Conservation (phyloP, 2,329 filamentous ascomycete species). For the Intubia oerlemansii region DNA sequence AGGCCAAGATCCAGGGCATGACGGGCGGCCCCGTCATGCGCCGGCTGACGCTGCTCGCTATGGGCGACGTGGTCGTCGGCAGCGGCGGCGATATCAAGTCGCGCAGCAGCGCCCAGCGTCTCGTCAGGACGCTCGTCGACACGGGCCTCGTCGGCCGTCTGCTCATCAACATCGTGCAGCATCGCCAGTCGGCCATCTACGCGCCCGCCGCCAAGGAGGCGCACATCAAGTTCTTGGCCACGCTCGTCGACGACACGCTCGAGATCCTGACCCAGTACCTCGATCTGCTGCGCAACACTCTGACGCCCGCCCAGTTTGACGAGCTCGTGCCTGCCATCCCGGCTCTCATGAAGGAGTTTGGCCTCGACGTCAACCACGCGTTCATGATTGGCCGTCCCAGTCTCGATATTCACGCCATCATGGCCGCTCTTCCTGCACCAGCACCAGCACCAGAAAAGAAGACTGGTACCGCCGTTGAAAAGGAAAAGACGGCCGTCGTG, state of each 20-base stretch:
- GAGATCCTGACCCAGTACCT: conserved; percentile 72
- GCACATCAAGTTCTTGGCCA: conserved; percentile 82
- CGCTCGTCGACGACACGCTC: conserved; percentile 81
- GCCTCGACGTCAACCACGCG: conserved; percentile 58
- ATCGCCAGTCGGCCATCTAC: conserved; percentile 71
- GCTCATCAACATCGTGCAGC: conserved; percentile 77
- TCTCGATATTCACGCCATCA: conserved; percentile 32
- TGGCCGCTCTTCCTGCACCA: conserved; percentile 13
- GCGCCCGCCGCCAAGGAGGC: conserved; percentile 47
- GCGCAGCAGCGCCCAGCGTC: conserved; percentile 52
- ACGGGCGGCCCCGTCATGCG: conserved; percentile 65
- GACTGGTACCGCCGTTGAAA: not conserved
- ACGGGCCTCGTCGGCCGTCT: conserved; percentile 61
- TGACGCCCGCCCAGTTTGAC: conserved; percentile 59
- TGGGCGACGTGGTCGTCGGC: conserved; percentile 49
- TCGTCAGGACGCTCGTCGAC: conserved; percentile 61
- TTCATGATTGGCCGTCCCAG: conserved; percentile 67
- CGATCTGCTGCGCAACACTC: conserved; percentile 65
- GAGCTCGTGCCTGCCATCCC: conserved; percentile 53
- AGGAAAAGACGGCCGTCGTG: not conserved
- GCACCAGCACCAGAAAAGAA: not conserved
- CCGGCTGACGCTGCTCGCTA: conserved; percentile 56
- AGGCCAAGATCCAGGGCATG: conserved; percentile 71
- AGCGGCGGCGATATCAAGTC: not conserved
- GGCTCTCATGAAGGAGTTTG: conserved; percentile 55